Evolutionary conservation across 768 basidiomycete species (phyloP), one percentile per base, ranked within the genome.

Genomic region (Lanmaoa pseudosensibilis): DNA sequence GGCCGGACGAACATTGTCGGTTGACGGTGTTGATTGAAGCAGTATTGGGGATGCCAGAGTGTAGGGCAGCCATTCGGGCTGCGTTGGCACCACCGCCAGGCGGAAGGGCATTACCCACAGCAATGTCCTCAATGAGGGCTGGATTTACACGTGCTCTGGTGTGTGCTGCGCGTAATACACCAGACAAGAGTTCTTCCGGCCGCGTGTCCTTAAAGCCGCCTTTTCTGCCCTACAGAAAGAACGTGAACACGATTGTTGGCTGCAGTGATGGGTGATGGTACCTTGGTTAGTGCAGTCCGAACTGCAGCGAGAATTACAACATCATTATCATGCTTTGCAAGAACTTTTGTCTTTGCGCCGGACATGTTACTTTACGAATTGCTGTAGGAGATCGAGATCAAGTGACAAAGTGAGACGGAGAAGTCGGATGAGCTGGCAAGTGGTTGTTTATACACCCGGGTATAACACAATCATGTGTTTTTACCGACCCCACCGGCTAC

Each of bases 241-340:
- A 43, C 46, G 44, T 49, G 49, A 62, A 48, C 30, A 32, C 18
- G 30, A 34, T n/a, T 23, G 18, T 32, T 44, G 37, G 50, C 8
- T 39, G 33, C 34, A 54, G 38, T 30, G 41, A 46, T 19, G 40
- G 32, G 4, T 39, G 33, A 40, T 43, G 10, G 52, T 34, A 91
- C 93, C 82, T 94, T 96, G 32, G 95, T 97, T 57, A 96, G 80
- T 25, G 97, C 92, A 44, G 94, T 93, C 59, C 97, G 86, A 46
- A 92, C 83, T 21, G 95, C 94, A 12, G 85, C 77, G 66, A 93
- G 85, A 69, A 98, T 90, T 60, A 98, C 96, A 15, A 98, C 88
- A 73, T 96, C 94, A 70, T 91, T 81, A 59, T 89, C 87, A 64
- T 82, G 76, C 76, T 92, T 88, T 65, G 82, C 77, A 47, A 93